Base-by-base conservation (phyloP, 495 filamentous ascomycete genomes). In the Penicillium coffeae region DNA sequence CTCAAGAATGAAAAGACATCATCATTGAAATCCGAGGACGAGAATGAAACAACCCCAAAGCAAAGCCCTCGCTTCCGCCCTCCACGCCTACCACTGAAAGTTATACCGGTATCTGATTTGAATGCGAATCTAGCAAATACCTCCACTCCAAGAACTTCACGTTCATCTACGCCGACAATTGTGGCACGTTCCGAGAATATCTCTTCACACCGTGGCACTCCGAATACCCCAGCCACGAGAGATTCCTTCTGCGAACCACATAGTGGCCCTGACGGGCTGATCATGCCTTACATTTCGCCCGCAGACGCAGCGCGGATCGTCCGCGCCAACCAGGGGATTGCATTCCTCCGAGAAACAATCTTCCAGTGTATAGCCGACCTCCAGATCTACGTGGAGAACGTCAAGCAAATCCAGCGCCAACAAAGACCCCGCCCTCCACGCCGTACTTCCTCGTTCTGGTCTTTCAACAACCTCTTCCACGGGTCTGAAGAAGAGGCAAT, bases 371-470 rank as follows among this genome's bases (percentile, higher is more conserved):
- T 70, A n/a, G 16, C 50, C 0, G 21, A 49, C 0, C 50, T 72
- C 21, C 47, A 56, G 8, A 14, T 40, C 0, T 48, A 65, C 2
- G 61, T 70, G 13, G 49, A 56, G 3, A 48, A 63, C 7, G 53
- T 65, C 9, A 33, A 40, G 2, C 45, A 60, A 9, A n/a, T 66
- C 2, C 69, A 71, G 43, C 46, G 55, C 1, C 19, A 54, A 3
- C 69, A 55, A n/a, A 50, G 56, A 12, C 35, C 51, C 1, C 63
- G 56, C 27, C 48, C 47, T 8, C 40, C 67, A 27, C 49, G 46
- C 0, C 69, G 63, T 3, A 60, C 60, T 8, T 51, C 51, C 0
- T 75, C 70, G 0, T 73, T 72, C 47, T 75, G 72, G 72, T 71
- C 54, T 22, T 74, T 75, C 42, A 54, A 55, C 27, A 59, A 59